phyloP scores from a whole-genome alignment of 306 rosid species.

The Pyrus bretschneideri region DNA sequence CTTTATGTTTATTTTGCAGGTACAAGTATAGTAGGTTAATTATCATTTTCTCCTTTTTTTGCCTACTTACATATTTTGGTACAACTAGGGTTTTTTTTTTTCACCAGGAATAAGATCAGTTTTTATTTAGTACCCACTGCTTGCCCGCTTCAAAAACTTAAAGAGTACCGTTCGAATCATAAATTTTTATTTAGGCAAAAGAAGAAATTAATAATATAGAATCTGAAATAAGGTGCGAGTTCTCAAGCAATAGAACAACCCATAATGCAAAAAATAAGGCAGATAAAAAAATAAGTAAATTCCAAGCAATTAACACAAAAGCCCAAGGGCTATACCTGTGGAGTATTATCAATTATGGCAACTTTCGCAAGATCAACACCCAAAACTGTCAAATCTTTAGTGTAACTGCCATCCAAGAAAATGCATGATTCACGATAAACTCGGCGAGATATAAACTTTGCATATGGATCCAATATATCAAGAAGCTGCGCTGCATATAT shows the following conservation, averaged over 20 bases:
- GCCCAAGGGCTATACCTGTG: constrained; percentile 58
- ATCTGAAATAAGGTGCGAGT: neutral
- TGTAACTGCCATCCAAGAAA: constrained; percentile 83
- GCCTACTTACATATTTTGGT: neutral
- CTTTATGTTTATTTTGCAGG: neutral
- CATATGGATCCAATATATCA: constrained; percentile 83
- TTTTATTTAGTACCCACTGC: neutral
- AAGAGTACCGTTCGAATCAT: too few species aligned
- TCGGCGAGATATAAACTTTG: constrained; percentile 67
- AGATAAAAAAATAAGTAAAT: neutral
- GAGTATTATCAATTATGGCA: constrained; percentile 89
- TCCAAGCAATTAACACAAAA: constrained; percentile 1
- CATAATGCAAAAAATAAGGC: neutral
- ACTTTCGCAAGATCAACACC: constrained; percentile 87
- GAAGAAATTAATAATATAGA: too few species aligned
- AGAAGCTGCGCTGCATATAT: constrained; percentile 88
- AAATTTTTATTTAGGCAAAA: too few species aligned
- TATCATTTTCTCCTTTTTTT: neutral
- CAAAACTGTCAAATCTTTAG: constrained; percentile 87
- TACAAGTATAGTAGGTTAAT: neutral
- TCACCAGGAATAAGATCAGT: neutral
- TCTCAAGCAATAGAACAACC: neutral
- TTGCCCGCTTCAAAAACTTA: neutral
- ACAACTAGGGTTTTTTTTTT: neutral
- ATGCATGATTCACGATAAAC: constrained; percentile 88